Evolutionary conservation across 176 grass and related monocot genomes (phyloP).

Genomic region (Microstegium vimineum): DNA sequence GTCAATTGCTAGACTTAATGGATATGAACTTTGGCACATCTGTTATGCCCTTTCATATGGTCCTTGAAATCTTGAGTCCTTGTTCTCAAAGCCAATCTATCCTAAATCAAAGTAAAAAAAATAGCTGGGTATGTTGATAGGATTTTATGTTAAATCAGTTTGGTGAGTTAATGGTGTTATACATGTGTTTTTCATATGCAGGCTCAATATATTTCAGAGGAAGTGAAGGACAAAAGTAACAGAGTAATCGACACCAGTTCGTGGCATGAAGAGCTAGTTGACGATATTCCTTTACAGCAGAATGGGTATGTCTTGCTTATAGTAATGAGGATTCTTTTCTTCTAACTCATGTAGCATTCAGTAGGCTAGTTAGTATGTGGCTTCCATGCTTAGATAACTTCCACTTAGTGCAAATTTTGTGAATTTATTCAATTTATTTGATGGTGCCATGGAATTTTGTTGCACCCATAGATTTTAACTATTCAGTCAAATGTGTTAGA

Average conservation of each 20-base stretch:
- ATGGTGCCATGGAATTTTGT: not conserved
- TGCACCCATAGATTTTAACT: not conserved
- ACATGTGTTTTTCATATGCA: constrained; percentile 32
- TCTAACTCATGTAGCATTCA: constrained; percentile 9
- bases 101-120: not conserved
- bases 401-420: not conserved
- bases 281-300: constrained; percentile 49
- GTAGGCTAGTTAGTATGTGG: not conserved
- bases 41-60: constrained; percentile 8
- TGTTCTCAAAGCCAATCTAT: not conserved
- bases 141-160: not conserved
- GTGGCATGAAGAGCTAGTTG: constrained; percentile 40
- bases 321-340: not conserved
- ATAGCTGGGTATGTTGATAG: constrained; percentile 19
- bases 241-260: constrained; percentile 46
- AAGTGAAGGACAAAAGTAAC: constrained; percentile 75
- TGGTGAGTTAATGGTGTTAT: constrained; percentile 1
- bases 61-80: not conserved
- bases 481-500: not conserved
- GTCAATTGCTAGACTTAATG: not conserved
- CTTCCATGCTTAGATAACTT: not conserved
- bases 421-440: not conserved
- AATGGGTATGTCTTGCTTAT: constrained; percentile 54
- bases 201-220: constrained; percentile 66
- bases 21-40: not conserved